These are phyloP conservation scores for Yamadazyma atlantica DNA, from an alignment of 1,139 yeast species.

Conservation along the genomic window DNA sequence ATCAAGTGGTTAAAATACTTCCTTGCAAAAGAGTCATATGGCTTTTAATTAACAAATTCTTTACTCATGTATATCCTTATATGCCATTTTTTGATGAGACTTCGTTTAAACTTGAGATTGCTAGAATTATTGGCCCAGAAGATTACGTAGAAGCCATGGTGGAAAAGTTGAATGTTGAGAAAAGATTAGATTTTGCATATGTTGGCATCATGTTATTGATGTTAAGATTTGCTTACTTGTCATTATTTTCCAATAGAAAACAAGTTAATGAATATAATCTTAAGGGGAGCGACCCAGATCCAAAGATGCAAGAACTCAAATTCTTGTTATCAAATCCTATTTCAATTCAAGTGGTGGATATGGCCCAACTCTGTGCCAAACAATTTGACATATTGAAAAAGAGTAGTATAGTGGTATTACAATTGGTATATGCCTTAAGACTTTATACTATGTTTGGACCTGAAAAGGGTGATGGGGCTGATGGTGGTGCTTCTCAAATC, in stretches of 20 bases:
- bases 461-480: slow-evolving; percentile 51
- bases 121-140: slow-evolving; percentile 29
- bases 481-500: slow-evolving; percentile 45
- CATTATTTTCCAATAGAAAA: slow-evolving; percentile 31
- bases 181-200: slow-evolving; percentile 31
- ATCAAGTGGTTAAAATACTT: slow-evolving; percentile 38
- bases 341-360: slow-evolving; percentile 32
- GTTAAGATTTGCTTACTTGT: slow-evolving; percentile 30
- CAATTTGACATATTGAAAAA: slow-evolving; percentile 38
- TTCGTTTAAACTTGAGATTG: slow-evolving; percentile 22
- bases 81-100: slow-evolving; percentile 51
- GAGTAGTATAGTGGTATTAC: slow-evolving; percentile 49
- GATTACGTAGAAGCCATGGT: slow-evolving; percentile 18
- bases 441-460: slow-evolving; percentile 46
- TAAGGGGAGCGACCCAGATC: slow-evolving; percentile 21
- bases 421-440: slow-evolving; percentile 42
- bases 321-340: slow-evolving; percentile 20
- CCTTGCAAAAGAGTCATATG: slow-evolving; percentile 48
- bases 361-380: slow-evolving; percentile 38
- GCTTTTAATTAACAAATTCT: slow-evolving; percentile 47
- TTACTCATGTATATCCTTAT: slow-evolving; percentile 44
- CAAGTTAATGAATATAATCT: slow-evolving; percentile 30
- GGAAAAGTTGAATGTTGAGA: slow-evolving; percentile 23
- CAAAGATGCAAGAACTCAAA: slow-evolving; percentile 17
- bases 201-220: slow-evolving; percentile 29